phyloP scores from a whole-genome alignment of 2,329 filamentous ascomycete species.

The Phoma sp. region DNA sequence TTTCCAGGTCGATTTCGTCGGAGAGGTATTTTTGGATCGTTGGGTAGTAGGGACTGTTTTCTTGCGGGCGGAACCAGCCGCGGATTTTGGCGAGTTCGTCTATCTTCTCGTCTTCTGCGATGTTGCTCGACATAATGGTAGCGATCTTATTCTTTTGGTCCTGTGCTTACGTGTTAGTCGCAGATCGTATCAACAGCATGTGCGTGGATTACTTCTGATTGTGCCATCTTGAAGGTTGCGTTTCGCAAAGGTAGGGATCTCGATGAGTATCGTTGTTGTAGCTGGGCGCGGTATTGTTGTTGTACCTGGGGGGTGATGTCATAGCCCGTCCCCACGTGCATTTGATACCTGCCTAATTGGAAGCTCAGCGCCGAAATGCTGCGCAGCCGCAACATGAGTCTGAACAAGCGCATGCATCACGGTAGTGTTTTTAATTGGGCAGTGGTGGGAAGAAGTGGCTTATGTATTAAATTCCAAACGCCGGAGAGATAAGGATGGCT shows the following conservation, averaged over 20 bases:
- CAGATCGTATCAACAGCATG: neutral
- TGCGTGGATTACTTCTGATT: neutral
- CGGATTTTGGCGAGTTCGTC: slow-evolving; percentile 40
- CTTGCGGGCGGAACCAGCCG: slow-evolving; percentile 38
- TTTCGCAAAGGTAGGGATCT: neutral
- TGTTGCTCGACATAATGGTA: slow-evolving; percentile 23
- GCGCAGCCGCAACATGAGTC: slow-evolving; percentile 4
- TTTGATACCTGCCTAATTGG: slow-evolving; percentile 20
- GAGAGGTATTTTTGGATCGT: slow-evolving; percentile 33
- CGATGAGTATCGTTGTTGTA: neutral
- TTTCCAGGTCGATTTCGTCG: slow-evolving; percentile 21
- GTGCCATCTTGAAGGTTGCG: neutral
- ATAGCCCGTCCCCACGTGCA: slow-evolving; percentile 12
- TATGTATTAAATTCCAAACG: neutral
- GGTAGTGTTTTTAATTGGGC: slow-evolving; percentile 8
- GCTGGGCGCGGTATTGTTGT: slow-evolving; percentile 1
- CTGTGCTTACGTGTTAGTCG: slow-evolving; percentile 15
- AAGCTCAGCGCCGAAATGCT: slow-evolving; percentile 9
- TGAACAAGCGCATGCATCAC: slow-evolving; percentile 8
- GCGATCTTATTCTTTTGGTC: slow-evolving; percentile 28
- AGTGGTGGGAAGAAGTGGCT: neutral
- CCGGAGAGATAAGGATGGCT: slow-evolving; percentile 11
- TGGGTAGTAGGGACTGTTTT: slow-evolving; percentile 30
- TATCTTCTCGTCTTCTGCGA: slow-evolving; percentile 29
- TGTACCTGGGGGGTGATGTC: slow-evolving; percentile 10